Evolutionary conservation across 305 asterid genomes (phyloP).

Genomic region (Fraxinus sp.): DNA sequence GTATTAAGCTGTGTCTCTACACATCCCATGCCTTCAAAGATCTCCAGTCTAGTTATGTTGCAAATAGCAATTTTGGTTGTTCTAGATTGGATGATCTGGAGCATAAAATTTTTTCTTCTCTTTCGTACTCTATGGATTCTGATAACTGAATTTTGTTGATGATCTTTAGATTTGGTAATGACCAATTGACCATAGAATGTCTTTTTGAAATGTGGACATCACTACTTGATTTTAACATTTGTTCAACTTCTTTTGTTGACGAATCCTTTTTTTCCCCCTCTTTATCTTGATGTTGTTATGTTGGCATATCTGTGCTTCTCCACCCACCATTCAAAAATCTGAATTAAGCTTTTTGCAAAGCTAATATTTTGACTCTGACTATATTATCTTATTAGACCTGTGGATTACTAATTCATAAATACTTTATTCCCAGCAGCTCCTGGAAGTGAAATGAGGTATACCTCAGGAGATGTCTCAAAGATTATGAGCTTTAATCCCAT

Average conservation of each 20-base stretch:
- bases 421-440: conserved; percentile 43
- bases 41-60: not conserved
- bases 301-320: not conserved
- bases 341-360: not conserved
- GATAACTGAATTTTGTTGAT: not conserved
- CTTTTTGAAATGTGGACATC: not conserved
- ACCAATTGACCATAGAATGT: not conserved
- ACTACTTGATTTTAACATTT: not conserved
- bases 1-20: not conserved
- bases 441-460: conserved; percentile 61
- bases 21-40: not conserved
- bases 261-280: not conserved
- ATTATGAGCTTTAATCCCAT: conserved; percentile 53
- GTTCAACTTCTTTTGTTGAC: not conserved
- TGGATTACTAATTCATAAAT: conserved; percentile 9
- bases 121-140: not conserved
- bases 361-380: conserved; percentile 1
- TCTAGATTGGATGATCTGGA: not conserved
- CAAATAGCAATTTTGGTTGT: not conserved
- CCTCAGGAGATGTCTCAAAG: conserved; percentile 60
- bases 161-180: not conserved
- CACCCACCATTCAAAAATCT: not conserved
- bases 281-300: not conserved
- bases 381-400: not conserved
- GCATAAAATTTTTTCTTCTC: not conserved